Evolutionary conservation across 2,329 filamentous ascomycete species (phyloP), one percentile per base, ranked within the genome.

Genomic region (Pseudogymnoascus sp.): DNA sequence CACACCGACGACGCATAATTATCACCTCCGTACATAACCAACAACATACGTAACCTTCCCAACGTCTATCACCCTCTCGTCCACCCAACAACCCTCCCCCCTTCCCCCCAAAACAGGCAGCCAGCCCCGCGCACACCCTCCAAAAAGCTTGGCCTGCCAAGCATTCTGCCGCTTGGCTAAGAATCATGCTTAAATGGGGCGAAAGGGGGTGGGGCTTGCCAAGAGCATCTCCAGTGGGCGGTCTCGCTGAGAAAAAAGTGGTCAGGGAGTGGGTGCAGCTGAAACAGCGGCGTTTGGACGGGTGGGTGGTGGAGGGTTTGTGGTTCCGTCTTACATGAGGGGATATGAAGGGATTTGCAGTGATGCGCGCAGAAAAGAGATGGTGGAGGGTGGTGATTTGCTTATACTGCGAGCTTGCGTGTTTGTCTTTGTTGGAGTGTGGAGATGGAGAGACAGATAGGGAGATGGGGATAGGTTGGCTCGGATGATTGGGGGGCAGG

Each of bases 101-200:
- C 39, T 28, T 11, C 16, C n/a, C 21, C 45, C 45, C 13, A 8
- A 39, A 51, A 51, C 21, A n/a, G 45, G 45, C 14, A 51, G 21
- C 45, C 45, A 51, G 6, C 45, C 45, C 45, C 45, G 45, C 45
- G 23, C 21, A 11, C 43, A 28, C 21, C 5, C 43, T 28, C 28
- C 6, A 31, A 51, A 51, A 51, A 51, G 45, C 45, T 51, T 51
- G 45, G 45, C 45, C 21, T 25, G 45, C 45, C 45, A 51, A 51
- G 45, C 45, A 51, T 51, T 51, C 45, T 51, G 45, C 45, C 45
- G 23, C 45, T 51, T 51, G 23, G 45, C 23, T 51, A 51, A 51
- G 45, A 51, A 51, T 51, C 45, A 51, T 51, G 45, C 45, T 51
- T 51, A 51, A 51, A 51, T 51, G 45, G 45, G 45, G 45, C 45